Evolutionary conservation across 768 basidiomycete genomes (phyloP).

Genomic region (Hericium alpestre): DNA sequence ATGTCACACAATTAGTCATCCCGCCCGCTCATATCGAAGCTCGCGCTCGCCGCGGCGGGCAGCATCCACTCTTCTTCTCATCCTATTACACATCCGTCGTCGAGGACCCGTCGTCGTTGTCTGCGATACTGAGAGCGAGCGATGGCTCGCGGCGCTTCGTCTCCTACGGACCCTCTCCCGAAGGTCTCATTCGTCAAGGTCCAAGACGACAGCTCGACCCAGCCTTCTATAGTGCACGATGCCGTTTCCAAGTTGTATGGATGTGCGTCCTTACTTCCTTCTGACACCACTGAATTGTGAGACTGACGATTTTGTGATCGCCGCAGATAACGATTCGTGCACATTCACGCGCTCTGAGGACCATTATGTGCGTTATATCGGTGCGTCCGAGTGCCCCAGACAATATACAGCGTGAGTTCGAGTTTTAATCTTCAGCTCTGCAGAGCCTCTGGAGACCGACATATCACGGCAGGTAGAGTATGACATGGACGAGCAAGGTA

Average conservation of each 20-base stretch:
- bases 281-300: background rate
- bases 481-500: constrained; percentile 99
- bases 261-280: constrained; percentile 37
- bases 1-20: background rate
- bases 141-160: background rate
- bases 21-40: background rate
- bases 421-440: background rate
- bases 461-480: constrained; percentile 92
- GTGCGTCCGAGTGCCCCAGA: constrained; percentile 29
- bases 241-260: constrained; percentile 58
- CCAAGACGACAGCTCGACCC: constrained; percentile 49
- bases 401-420: background rate
- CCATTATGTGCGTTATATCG: constrained; percentile 79
- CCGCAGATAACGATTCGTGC: constrained; percentile 53
- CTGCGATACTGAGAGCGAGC: too few species aligned
- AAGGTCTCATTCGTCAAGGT: constrained; percentile 60
- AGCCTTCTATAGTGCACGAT: constrained; percentile 56
- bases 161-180: constrained; percentile 30
- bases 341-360: constrained; percentile 71
- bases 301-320: background rate
- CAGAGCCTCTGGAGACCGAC: constrained; percentile 89
- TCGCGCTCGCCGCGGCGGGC: background rate
- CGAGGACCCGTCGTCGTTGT: background rate
- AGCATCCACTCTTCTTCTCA: background rate
- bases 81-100: background rate